These are phyloP conservation scores for Phytophthora podocarpi DNA, from an alignment of 352 stramenopile species.

Conservation along the genomic window DNA sequence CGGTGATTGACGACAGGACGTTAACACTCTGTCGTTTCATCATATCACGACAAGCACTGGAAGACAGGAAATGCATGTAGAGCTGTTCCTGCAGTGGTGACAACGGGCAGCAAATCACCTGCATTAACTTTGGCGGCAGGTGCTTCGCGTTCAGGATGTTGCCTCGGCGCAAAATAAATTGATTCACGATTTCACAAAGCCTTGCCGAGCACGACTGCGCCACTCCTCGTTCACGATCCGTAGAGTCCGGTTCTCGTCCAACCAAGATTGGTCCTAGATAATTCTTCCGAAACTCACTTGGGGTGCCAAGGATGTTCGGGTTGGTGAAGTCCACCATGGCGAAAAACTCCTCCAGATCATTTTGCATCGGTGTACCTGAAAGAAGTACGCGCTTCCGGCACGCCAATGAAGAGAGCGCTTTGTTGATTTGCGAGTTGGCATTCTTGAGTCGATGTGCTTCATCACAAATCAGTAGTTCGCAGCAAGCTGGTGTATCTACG, in stretches of 20 bases:
- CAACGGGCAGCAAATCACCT: constrained; percentile 98
- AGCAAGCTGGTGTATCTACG: constrained; percentile 82
- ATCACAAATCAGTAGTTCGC: constrained; percentile 98
- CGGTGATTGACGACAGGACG: constrained; percentile 86
- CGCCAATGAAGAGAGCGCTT: constrained; percentile 75
- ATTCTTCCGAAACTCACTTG: constrained; percentile 94
- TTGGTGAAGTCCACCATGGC: constrained; percentile 96
- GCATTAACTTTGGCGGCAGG: constrained; percentile 97
- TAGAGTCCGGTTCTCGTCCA: constrained; percentile 90
- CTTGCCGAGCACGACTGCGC: constrained; percentile 92
- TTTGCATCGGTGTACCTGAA: constrained; percentile 98
- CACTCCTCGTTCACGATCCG: constrained; percentile 74
- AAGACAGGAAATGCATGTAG: constrained; percentile 96
- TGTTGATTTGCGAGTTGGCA: constrained; percentile 93
- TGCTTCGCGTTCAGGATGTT: constrained; percentile 99
- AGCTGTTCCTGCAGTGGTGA: constrained; percentile 96
- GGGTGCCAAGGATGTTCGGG: constrained; percentile 78
- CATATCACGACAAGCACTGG: constrained; percentile 95
- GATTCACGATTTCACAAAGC: constrained; percentile 97
- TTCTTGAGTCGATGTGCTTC: constrained; percentile 99
- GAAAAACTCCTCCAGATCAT: constrained; percentile 99
- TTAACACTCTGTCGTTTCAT: constrained; percentile 94
- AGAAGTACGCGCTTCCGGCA: constrained; percentile 94
- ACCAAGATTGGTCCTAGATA: constrained; percentile 91
- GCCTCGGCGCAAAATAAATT: constrained; percentile 97